Conservation (phyloP, 2,329 filamentous ascomycete genomes). For the Emydomyces testavorans region DNA sequence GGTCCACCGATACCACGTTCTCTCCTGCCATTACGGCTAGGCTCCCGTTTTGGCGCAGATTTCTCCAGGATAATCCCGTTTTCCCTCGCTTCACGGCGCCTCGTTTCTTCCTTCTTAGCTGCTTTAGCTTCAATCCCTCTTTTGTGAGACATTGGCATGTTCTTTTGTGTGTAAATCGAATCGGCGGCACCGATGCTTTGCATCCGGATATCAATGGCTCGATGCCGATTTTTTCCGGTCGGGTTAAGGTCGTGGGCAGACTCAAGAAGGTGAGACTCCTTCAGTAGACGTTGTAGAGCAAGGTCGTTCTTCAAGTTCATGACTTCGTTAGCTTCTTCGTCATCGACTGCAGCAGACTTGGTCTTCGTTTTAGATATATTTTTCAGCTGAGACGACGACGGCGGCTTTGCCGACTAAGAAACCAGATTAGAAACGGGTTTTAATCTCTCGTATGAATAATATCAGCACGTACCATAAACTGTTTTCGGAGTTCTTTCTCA, state of each 20-base stretch:
- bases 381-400: conserved; percentile 26
- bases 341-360: conserved; percentile 43
- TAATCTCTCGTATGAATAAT: not conserved
- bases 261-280: conserved; percentile 85
- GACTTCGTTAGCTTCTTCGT: conserved; percentile 51
- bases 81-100: conserved; percentile 70
- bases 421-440: too few species aligned
- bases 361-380: conserved; percentile 26
- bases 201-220: conserved; percentile 72
- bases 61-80: conserved; percentile 80
- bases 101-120: conserved; percentile 52
- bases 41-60: conserved; percentile 25
- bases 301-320: conserved; percentile 79
- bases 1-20: conserved; percentile 61
- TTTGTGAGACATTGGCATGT: conserved; percentile 78
- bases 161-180: conserved; percentile 64
- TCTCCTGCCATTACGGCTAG: conserved; percentile 36
- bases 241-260: conserved; percentile 74
- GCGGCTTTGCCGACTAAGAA: conserved; percentile 37
- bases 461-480: conserved; percentile 55
- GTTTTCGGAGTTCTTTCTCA: conserved; percentile 60
- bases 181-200: conserved; percentile 67
- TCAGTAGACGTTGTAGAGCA: conserved; percentile 76
- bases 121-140: conserved; percentile 70
- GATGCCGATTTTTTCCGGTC: conserved; percentile 62